phyloP scores from a whole-genome alignment of 306 rosid species.

The Nissolia schottii region DNA sequence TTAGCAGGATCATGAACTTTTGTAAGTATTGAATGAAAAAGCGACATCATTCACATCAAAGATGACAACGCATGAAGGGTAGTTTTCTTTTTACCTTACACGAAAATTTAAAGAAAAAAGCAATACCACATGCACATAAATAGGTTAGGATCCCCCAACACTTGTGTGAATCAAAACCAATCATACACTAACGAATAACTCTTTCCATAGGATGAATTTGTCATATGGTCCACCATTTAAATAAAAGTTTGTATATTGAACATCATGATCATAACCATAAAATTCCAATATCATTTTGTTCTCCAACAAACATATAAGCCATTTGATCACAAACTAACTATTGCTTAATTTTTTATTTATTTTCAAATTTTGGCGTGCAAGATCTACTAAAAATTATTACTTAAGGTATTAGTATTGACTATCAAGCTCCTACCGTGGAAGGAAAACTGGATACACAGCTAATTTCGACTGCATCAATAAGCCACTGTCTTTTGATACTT shows the following conservation, averaged over 20 bases:
- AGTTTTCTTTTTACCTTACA: not conserved
- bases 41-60: not conserved
- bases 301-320: not conserved
- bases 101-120: not conserved
- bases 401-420: not conserved
- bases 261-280: not conserved
- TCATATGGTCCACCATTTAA: not conserved
- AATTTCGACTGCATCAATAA: slow-evolving; percentile 75
- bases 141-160: not conserved
- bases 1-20: too few species aligned
- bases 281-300: not conserved
- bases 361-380: not conserved
- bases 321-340: not conserved
- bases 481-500: slow-evolving; percentile 75
- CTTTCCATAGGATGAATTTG: not conserved
- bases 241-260: not conserved
- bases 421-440: slow-evolving; percentile 61
- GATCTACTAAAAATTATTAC: not conserved
- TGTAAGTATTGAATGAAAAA: not conserved
- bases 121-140: not conserved
- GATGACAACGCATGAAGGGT: not conserved
- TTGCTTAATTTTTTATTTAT: not conserved
- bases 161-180: not conserved
- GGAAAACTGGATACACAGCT: slow-evolving; percentile 81
- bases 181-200: not conserved